phyloP scores from a whole-genome alignment of 768 basidiomycete species.

The Mycena rebaudengoi region DNA sequence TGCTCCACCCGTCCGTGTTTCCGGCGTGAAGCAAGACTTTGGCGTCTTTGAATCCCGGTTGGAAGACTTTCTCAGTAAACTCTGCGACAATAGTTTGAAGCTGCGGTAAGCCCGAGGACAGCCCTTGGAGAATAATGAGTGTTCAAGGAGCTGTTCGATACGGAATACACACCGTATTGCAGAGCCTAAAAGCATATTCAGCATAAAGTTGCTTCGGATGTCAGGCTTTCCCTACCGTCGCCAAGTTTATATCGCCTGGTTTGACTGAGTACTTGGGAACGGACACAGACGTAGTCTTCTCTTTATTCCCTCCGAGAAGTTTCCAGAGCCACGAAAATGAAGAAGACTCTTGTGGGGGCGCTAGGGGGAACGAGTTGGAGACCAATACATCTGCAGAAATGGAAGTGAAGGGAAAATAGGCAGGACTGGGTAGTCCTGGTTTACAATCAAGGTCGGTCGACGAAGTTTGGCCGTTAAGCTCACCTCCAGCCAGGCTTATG shows the following conservation, averaged over 20 bases:
- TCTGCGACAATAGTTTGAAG: constrained; percentile 65
- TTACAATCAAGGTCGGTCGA: not conserved
- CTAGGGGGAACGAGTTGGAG: constrained; percentile 58
- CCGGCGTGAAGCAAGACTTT: constrained; percentile 65
- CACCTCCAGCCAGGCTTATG: constrained; percentile 74
- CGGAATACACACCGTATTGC: constrained; percentile 69
- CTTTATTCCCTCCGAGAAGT: constrained; percentile 51
- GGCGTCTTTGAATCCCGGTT: constrained; percentile 70
- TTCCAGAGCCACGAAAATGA: constrained; percentile 68
- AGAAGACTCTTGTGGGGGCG: constrained; percentile 31
- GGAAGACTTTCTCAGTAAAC: constrained; percentile 61
- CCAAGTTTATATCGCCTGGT: constrained; percentile 63
- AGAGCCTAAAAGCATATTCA: constrained; percentile 48
- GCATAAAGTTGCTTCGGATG: not conserved
- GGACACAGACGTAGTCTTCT: constrained; percentile 56
- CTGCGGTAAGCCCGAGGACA: constrained; percentile 61
- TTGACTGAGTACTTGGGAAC: constrained; percentile 68
- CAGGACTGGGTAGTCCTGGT: constrained; percentile 75
- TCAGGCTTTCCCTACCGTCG: constrained; percentile 35
- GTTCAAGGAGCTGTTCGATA: constrained; percentile 1
- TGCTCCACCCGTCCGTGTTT: constrained; percentile 76
- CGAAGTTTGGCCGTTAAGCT: not conserved
- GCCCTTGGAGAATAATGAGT: constrained; percentile 32
- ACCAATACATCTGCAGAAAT: constrained; percentile 64
- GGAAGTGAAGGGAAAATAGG: constrained; percentile 74